Conservation (phyloP, 73 alveolate species). For the Diophrys appendiculata region DNA sequence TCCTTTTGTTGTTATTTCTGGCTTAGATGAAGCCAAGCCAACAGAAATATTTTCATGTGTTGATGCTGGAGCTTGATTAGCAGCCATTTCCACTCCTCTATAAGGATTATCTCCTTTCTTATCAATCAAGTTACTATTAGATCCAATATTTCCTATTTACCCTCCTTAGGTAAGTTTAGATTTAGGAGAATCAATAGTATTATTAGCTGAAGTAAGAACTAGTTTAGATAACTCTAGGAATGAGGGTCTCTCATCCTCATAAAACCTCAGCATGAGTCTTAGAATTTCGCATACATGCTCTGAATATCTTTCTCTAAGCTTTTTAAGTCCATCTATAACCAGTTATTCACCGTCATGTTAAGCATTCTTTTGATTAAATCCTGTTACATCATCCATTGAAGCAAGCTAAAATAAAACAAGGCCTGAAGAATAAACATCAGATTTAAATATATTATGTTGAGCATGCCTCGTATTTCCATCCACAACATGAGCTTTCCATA, state of each 20-base stretch:
- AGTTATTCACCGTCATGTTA: slow-evolving; percentile 88
- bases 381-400: slow-evolving; percentile 95
- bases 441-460: slow-evolving; percentile 92
- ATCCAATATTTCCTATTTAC: neutral
- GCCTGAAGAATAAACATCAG: slow-evolving; percentile 96
- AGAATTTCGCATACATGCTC: slow-evolving; percentile 73
- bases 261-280: slow-evolving; percentile 88
- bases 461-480: slow-evolving; percentile 91
- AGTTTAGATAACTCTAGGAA: slow-evolving; percentile 82
- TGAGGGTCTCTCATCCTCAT: slow-evolving; percentile 92
- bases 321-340: slow-evolving; percentile 73
- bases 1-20: neutral
- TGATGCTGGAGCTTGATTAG: slow-evolving; percentile 40
- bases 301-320: slow-evolving; percentile 60
- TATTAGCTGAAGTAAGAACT: slow-evolving; percentile 62
- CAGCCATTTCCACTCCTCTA: neutral
- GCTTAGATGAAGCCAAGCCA: slow-evolving; percentile 8
- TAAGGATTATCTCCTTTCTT: slow-evolving; percentile 17
- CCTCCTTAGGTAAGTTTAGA: slow-evolving; percentile 7
- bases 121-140: neutral
- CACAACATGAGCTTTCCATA: slow-evolving; percentile 97
- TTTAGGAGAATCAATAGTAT: slow-evolving; percentile 46
- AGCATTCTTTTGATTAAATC: slow-evolving; percentile 84
- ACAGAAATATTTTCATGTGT: slow-evolving; percentile 40
- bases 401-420: slow-evolving; percentile 87